Evolutionary conservation across 441 rosid genomes (phyloP).

Genomic region (Melastoma candidum): DNA sequence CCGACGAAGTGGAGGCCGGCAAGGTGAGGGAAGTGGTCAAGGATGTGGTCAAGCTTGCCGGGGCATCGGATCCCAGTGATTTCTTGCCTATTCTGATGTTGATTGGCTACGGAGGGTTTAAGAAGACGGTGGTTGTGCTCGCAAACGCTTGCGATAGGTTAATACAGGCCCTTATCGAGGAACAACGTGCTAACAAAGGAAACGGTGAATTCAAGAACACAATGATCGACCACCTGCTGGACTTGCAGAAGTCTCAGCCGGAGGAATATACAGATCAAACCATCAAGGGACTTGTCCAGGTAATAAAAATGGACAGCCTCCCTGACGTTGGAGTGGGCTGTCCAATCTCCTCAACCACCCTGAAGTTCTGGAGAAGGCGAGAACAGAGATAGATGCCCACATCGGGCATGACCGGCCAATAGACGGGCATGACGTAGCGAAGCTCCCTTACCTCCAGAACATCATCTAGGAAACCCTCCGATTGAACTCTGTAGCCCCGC

Average conservation of each 20-base stretch:
- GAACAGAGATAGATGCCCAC: too few species aligned
- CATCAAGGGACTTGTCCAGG: conserved; percentile 13
- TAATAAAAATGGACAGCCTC: not conserved
- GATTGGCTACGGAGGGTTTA: conserved; percentile 9
- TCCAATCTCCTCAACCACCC: too few species aligned
- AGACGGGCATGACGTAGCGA: too few species aligned
- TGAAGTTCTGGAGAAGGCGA: too few species aligned
- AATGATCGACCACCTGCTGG: conserved; percentile 10
- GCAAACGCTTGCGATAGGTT: conserved; percentile 7
- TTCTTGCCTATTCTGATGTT: conserved; percentile 8
- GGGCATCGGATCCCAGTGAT: not conserved
- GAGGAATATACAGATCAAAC: conserved; percentile 9
- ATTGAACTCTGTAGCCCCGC: too few species aligned
- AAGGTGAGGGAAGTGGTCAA: not conserved
- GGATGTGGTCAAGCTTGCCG: not conserved
- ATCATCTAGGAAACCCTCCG: too few species aligned
- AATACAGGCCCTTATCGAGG: conserved; percentile 12
- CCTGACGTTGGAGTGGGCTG: too few species aligned
- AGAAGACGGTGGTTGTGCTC: not conserved
- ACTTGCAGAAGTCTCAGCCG: conserved; percentile 8
- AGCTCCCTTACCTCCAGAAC: too few species aligned
- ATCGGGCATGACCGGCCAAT: too few species aligned
- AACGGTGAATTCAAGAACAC: conserved; percentile 1
- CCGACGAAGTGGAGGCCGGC: conserved; percentile 6
- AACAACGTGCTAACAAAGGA: not conserved